Evolutionary conservation across 2,329 filamentous ascomycete species (phyloP), one percentile per base, ranked within the genome.

Genomic region (Pseudogymnoascus sp.): DNA sequence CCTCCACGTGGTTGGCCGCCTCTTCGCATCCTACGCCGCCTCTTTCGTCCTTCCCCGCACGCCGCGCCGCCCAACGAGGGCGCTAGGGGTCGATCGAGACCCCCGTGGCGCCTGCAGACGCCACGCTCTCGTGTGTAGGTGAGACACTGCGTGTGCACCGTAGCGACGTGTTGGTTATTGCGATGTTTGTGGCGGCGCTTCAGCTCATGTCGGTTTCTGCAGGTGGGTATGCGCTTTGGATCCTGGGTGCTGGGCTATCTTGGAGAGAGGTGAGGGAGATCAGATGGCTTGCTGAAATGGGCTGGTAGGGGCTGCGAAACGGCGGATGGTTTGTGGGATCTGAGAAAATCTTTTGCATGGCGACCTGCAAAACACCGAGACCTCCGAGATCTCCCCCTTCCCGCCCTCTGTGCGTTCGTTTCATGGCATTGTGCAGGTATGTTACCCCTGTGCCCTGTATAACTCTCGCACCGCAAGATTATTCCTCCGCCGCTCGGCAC

Each of bases 1-100:
- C 27, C n/a, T 33, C 27, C 45, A 55, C 45, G 27, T 55, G 45
- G 27, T 55, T 55, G 45, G 45, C 45, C 45, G 45, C 45, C 45
- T 55, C 45, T n/a, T 55, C 45, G 45, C 8, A 33, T 55, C 45
- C 27, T 55, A 31, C 27, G 45, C 45, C 45, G 45, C 45, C 45
- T 33, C 45, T 5, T 31, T 55, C n/a, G n/a, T 5, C 9, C 7
- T 33, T 13, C 45, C 45, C 45, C 45, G 45, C 45, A 55, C 45
- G 27, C 45, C 45, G 45, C 45, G 45, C 45, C 45, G 45, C 27
- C 42, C 18, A 40, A 7, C 37, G 7, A 37, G n/a, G 37, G 37
- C 18, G 5, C 9, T 31, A 55, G 27, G n/a, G 27, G 27, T 4
- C 45, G 45, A 33, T 55, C 45, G 45, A 55, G 45, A 55, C 45